Evolutionary conservation across 2,329 filamentous ascomycete genomes (phyloP).

Genomic region (Fusarium armeniacum): DNA sequence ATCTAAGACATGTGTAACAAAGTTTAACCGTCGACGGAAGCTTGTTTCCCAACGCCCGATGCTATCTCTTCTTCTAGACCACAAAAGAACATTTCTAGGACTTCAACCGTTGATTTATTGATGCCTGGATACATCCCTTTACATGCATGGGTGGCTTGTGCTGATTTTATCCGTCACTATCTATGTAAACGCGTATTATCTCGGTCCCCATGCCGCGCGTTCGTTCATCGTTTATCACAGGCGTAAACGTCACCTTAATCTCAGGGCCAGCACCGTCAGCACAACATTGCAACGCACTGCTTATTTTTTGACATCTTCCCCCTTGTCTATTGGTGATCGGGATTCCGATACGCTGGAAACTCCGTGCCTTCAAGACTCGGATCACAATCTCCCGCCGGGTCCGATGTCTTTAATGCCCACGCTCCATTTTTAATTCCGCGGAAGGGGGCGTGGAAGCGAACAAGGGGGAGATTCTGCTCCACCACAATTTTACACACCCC

Average conservation of each 20-base stretch:
- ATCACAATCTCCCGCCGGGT: constrained; percentile 1
- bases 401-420: background rate
- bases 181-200: constrained; percentile 1
- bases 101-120: background rate
- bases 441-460: background rate
- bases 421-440: constrained; percentile 5
- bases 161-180: background rate
- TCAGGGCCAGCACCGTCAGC: constrained; percentile 8
- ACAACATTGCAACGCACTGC: background rate
- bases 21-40: background rate
- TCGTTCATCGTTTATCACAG: background rate
- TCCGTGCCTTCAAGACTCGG: constrained; percentile 5
- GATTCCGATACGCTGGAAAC: background rate
- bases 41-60: background rate
- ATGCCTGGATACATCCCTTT: background rate
- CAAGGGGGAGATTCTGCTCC: background rate
- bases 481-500: constrained; percentile 7
- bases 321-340: background rate
- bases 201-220: background rate
- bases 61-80: background rate
- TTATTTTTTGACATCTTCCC: background rate
- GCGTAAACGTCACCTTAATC: constrained; percentile 2
- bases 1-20: background rate
- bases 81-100: background rate
- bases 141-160: background rate